Conservation (phyloP, 371 early-diverging fungal species). For the Syncephalastrum racemosum region DNA sequence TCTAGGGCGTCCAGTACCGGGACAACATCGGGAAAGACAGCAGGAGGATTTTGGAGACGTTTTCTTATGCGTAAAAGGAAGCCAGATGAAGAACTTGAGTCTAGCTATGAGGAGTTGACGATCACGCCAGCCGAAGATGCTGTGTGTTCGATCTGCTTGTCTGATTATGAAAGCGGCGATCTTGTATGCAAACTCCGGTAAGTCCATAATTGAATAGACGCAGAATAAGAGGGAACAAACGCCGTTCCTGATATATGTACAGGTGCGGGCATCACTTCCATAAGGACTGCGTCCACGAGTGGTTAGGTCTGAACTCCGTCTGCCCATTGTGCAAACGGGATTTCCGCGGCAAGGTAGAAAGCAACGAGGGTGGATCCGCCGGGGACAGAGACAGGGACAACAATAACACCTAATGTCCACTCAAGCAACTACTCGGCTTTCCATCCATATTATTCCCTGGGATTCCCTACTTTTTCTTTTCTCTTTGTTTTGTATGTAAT, state of each 20-base stretch:
- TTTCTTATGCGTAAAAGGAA: constrained; percentile 7
- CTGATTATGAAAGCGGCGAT: constrained; percentile 61
- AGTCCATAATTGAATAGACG: background rate
- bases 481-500: background rate
- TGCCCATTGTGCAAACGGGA: constrained; percentile 39
- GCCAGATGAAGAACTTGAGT: constrained; percentile 10
- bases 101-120: constrained; percentile 16
- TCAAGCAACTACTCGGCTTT: too few relatives aligned
- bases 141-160: constrained; percentile 62
- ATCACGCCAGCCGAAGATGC: constrained; percentile 43
- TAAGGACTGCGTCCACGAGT: constrained; percentile 30
- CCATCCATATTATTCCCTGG: too few relatives aligned
- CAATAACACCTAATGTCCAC: background rate
- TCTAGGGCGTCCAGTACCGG: too few relatives aligned
- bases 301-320: constrained; percentile 29
- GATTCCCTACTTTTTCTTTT: too few relatives aligned
- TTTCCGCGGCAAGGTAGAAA: constrained; percentile 20
- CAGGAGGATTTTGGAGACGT: constrained; percentile 1
- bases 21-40: background rate
- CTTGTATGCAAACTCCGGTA: constrained; percentile 56
- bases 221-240: background rate
- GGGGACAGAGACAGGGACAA: too few relatives aligned
- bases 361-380: too few relatives aligned
- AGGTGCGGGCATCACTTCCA: constrained; percentile 46
- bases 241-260: background rate